phyloP scores from a whole-genome alignment of 345 rosid genomes.

The Trapa incisa region DNA sequence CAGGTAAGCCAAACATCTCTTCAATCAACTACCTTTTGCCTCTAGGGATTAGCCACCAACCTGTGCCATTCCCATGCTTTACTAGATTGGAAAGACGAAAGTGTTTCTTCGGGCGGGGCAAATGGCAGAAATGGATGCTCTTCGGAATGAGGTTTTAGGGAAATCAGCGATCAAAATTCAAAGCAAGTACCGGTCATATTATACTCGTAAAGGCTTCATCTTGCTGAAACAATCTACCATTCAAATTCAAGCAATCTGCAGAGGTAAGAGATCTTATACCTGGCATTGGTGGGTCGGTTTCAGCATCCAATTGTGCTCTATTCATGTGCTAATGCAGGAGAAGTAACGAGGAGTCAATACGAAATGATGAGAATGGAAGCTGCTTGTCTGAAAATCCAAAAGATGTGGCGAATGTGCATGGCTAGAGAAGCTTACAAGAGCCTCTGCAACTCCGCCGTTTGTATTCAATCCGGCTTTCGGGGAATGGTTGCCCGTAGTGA shows the following conservation, averaged over 20 bases:
- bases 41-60: not conserved
- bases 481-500: conserved; percentile 66
- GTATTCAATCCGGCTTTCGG: conserved; percentile 63
- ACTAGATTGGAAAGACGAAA: conserved; percentile 85
- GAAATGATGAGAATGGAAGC: conserved; percentile 59
- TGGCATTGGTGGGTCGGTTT: not conserved
- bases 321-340: conserved; percentile 36
- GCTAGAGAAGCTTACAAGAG: conserved; percentile 44
- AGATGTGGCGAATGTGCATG: conserved; percentile 45
- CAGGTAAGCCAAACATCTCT: conserved; percentile 39
- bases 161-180: conserved; percentile 71
- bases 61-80: conserved; percentile 13
- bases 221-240: conserved; percentile 42
- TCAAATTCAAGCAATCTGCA: conserved; percentile 59
- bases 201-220: conserved; percentile 36
- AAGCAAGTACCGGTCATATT: conserved; percentile 56
- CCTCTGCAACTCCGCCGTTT: conserved; percentile 41
- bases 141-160: conserved; percentile 63
- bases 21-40: not conserved
- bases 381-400: conserved; percentile 68
- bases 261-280: conserved; percentile 33
- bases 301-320: not conserved
- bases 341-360: conserved; percentile 39
- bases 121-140: conserved; percentile 93
- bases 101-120: conserved; percentile 95